These are phyloP conservation scores for Beauveria bassiana DNA, from an alignment of 2,329 filamentous ascomycete species.

Conservation along the genomic window DNA sequence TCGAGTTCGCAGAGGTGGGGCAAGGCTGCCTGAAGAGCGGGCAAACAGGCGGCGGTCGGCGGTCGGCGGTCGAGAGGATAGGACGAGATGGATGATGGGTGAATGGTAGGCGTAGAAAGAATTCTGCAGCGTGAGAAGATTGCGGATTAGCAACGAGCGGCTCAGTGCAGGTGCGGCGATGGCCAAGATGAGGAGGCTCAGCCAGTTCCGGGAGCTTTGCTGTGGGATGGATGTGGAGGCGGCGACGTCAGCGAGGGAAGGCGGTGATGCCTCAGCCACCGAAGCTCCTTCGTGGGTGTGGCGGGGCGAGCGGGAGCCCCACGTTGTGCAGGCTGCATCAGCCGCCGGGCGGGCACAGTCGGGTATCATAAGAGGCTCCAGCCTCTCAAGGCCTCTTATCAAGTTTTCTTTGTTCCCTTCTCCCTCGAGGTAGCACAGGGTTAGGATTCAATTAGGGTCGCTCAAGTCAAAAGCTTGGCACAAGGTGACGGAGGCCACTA, in stretches of 20 bases:
- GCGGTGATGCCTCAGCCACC: conserved; percentile 13
- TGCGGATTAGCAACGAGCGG: background rate
- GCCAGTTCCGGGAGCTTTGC: conserved; percentile 8
- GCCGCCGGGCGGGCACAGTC: background rate
- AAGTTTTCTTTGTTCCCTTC: background rate
- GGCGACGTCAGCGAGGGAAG: conserved; percentile 13
- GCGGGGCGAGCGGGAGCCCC: background rate
- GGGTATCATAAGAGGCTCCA: background rate
- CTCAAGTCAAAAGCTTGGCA: background rate
- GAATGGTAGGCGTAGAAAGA: background rate
- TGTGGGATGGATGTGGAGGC: conserved; percentile 11
- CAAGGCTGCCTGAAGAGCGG: conserved; percentile 2
- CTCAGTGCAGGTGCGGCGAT: background rate
- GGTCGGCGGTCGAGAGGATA: background rate
- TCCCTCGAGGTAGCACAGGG: background rate
- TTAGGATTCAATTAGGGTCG: background rate
- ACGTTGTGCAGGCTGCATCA: background rate
- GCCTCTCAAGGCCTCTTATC: too few species aligned
- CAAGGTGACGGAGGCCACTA: background rate
- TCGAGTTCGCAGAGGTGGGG: conserved; percentile 6
- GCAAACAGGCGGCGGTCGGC: background rate
- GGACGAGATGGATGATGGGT: background rate
- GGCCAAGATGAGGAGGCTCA: conserved; percentile 10
- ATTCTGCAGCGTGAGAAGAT: background rate
- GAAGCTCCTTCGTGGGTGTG: background rate